Evolutionary conservation across 352 stramenopile species (phyloP).

Genomic region (Globisporangium nunn): DNA sequence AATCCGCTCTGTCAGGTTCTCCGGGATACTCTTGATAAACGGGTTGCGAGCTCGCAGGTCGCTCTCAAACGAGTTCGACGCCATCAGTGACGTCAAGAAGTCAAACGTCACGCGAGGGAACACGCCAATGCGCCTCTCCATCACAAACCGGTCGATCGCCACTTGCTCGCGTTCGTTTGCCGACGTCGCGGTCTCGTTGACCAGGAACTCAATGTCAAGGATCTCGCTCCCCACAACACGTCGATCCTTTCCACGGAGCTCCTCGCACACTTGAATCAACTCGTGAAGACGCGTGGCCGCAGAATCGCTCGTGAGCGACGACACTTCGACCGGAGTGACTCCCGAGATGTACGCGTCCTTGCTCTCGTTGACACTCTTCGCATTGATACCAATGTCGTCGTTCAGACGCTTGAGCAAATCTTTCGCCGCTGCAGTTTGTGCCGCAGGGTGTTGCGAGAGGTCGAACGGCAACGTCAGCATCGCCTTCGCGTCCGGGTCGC

Average conservation of each 20-base stretch:
- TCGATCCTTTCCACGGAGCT: slow-evolving; percentile 46
- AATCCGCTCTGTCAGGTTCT: slow-evolving; percentile 37
- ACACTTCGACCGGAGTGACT: slow-evolving; percentile 46
- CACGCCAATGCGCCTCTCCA: slow-evolving; percentile 46
- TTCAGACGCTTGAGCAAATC: slow-evolving; percentile 89
- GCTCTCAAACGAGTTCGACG: slow-evolving; percentile 46
- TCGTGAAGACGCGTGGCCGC: slow-evolving; percentile 30
- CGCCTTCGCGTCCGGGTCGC: slow-evolving; percentile 50
- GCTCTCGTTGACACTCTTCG: slow-evolving; percentile 56
- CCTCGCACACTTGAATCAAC: slow-evolving; percentile 45
- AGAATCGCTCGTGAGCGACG: slow-evolving; percentile 12
- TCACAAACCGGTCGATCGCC: slow-evolving; percentile 43
- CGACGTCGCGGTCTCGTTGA: slow-evolving; percentile 39
- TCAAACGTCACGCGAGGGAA: slow-evolving; percentile 69
- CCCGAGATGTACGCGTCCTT: slow-evolving; percentile 71
- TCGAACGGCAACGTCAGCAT: slow-evolving; percentile 87
- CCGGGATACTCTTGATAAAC: slow-evolving; percentile 28
- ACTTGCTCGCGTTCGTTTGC: slow-evolving; percentile 6
- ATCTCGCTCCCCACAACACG: slow-evolving; percentile 47
- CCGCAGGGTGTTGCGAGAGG: slow-evolving; percentile 80
- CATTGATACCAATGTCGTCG: slow-evolving; percentile 89
- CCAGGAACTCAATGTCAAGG: slow-evolving; percentile 28
- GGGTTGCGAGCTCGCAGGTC: slow-evolving; percentile 66
- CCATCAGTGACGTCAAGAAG: slow-evolving; percentile 68
- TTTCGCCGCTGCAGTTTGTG: slow-evolving; percentile 91